Conservation (phyloP, 768 basidiomycete species). For the Tephrocybe sp. region DNA sequence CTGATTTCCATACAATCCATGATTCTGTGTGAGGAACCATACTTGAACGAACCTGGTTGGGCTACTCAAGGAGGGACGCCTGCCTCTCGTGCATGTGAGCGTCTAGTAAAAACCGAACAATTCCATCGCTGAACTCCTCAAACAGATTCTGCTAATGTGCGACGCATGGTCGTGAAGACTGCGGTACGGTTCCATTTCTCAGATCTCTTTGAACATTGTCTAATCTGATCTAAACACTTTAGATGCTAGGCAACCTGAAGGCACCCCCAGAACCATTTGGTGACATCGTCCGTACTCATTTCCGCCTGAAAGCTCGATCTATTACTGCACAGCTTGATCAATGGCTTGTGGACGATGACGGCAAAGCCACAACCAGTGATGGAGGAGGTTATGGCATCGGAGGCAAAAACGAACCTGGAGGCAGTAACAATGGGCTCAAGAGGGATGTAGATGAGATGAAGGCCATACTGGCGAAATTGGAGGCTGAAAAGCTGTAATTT, state of each 20-base stretch:
- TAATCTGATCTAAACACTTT: slow-evolving; percentile 2
- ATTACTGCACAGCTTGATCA: slow-evolving; percentile 73
- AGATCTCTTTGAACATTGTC: background rate
- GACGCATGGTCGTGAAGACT: slow-evolving; percentile 88
- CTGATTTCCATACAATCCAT: slow-evolving; percentile 95
- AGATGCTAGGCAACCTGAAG: slow-evolving; percentile 86
- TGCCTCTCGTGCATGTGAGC: slow-evolving; percentile 72
- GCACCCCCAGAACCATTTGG: slow-evolving; percentile 82
- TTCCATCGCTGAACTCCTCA: background rate
- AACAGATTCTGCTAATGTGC: slow-evolving; percentile 86
- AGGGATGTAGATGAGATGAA: slow-evolving; percentile 76
- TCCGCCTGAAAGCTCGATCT: slow-evolving; percentile 74
- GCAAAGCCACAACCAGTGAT: slow-evolving; percentile 52
- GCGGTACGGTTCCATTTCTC: slow-evolving; percentile 61
- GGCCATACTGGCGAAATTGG: slow-evolving; percentile 45
- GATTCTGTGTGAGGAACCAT: slow-evolving; percentile 94
- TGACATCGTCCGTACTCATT: slow-evolving; percentile 88
- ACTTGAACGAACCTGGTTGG: slow-evolving; percentile 92
- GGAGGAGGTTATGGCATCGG: slow-evolving; percentile 41
- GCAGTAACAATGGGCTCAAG: slow-evolving; percentile 58
- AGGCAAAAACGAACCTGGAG: slow-evolving; percentile 33
- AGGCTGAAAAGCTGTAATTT: slow-evolving; percentile 5
- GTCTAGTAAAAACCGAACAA: background rate
- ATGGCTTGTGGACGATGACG: slow-evolving; percentile 79
- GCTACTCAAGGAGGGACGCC: slow-evolving; percentile 69